Evolutionary conservation across 2,329 filamentous ascomycete genomes (phyloP).

Genomic region (Stachybotrys echinatus): DNA sequence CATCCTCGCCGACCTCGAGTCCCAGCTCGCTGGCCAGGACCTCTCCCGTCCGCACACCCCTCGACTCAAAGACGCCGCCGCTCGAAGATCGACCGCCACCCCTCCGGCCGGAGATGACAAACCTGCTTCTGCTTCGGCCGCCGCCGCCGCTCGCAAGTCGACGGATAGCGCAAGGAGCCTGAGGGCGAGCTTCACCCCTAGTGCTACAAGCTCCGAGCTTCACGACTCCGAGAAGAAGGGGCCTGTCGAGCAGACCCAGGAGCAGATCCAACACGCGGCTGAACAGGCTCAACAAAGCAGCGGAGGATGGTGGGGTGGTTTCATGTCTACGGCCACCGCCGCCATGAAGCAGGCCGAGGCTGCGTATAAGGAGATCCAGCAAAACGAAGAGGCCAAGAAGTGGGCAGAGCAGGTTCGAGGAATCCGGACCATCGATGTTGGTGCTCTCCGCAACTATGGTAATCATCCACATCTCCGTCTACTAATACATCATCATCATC

Average conservation of each 20-base stretch:
- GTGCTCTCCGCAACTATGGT: slow-evolving; percentile 54
- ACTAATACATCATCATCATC: background rate
- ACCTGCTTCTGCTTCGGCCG: slow-evolving; percentile 19
- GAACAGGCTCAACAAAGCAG: slow-evolving; percentile 33
- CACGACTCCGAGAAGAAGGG: slow-evolving; percentile 52
- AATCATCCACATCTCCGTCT: too few relatives aligned
- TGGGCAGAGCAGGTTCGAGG: slow-evolving; percentile 93
- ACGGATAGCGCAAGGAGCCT: slow-evolving; percentile 70
- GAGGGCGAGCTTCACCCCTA: slow-evolving; percentile 67
- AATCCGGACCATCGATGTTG: slow-evolving; percentile 57
- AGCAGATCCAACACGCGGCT: background rate
- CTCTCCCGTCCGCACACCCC: slow-evolving; percentile 79
- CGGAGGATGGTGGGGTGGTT: slow-evolving; percentile 84
- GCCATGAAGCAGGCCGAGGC: slow-evolving; percentile 90
- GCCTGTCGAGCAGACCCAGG: slow-evolving; percentile 35
- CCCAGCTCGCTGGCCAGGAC: slow-evolving; percentile 62
- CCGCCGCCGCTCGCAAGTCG: slow-evolving; percentile 57
- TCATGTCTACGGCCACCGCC: slow-evolving; percentile 78
- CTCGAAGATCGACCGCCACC: slow-evolving; percentile 41
- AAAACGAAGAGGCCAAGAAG: slow-evolving; percentile 92
- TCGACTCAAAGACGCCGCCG: slow-evolving; percentile 52
- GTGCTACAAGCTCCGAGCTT: slow-evolving; percentile 57
- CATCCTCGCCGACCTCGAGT: slow-evolving; percentile 80
- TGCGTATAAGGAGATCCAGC: slow-evolving; percentile 89
- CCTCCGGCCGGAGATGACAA: slow-evolving; percentile 62